Evolutionary conservation across 176 grass and related monocot species (phyloP).

Genomic region (Panicum miliaceum): DNA sequence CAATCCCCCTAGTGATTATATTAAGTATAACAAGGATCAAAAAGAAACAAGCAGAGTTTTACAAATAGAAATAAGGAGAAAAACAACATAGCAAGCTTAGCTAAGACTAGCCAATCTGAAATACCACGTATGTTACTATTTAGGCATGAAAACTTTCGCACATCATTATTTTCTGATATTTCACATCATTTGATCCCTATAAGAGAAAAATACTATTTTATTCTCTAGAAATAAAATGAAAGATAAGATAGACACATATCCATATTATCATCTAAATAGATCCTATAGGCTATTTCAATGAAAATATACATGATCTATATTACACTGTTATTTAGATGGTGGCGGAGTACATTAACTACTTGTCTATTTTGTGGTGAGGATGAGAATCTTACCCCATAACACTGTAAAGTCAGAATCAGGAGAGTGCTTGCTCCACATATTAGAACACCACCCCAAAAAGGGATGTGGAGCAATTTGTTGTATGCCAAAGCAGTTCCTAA

Average conservation of each 20-base stretch:
- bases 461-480: constrained; percentile 68
- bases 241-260: background rate
- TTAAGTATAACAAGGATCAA: no score
- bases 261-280: background rate
- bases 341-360: background rate
- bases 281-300: background rate
- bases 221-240: background rate
- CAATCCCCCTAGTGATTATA: no score
- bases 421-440: constrained; percentile 65
- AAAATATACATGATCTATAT: background rate
- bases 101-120: background rate
- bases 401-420: constrained; percentile 64
- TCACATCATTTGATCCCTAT: background rate
- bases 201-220: background rate
- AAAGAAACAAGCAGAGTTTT: background rate
- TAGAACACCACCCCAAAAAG: constrained; percentile 64
- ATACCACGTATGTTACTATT: background rate
- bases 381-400: constrained; percentile 59
- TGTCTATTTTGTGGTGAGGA: background rate
- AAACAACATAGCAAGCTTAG: background rate
- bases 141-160: background rate
- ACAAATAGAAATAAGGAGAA: background rate
- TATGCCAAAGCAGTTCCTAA: constrained; percentile 83
- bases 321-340: background rate
- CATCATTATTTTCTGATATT: background rate